Percentiles rank a stretch among this genome's conserved stretches.
Conservation (phyloP, 2,329 filamentous ascomycete genomes). For the Beauveria sp. region DNA sequence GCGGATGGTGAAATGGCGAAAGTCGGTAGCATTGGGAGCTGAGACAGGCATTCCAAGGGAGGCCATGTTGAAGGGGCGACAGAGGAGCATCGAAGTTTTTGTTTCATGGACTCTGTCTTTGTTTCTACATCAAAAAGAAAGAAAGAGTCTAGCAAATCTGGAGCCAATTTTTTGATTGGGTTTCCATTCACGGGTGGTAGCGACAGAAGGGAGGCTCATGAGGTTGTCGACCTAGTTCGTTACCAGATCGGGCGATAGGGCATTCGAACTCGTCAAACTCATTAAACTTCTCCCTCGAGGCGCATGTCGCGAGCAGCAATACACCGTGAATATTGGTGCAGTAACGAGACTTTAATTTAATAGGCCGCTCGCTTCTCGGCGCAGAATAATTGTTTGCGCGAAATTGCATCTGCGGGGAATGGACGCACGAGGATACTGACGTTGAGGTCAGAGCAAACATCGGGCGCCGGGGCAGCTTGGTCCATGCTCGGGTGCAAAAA, state of each 20-base stretch:
- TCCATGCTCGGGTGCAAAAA: too few species aligned
- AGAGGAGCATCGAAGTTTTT: neutral
- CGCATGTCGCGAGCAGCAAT: too few species aligned
- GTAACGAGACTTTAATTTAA: too few species aligned
- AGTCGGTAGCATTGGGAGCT: neutral
- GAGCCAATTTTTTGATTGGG: neutral
- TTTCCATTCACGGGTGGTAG: neutral
- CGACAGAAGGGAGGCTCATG: neutral
- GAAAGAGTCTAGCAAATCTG: neutral
- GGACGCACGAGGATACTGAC: too few species aligned
- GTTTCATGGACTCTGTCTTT: neutral
- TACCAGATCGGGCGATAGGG: neutral
- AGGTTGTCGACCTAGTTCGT: neutral
- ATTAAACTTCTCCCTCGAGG: neutral
- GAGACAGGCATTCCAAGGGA: constrained; percentile 1
- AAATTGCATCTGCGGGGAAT: too few species aligned
- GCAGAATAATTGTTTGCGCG: too few species aligned
- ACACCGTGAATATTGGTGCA: too few species aligned
- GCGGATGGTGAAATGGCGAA: neutral
- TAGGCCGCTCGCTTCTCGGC: too few species aligned
- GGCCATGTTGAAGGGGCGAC: neutral
- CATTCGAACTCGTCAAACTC: neutral
- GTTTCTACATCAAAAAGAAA: neutral
- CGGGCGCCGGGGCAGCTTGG: too few species aligned
- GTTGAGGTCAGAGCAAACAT: too few species aligned